Conservation (phyloP, 306 rosid genomes). For the Urtica urens region DNA sequence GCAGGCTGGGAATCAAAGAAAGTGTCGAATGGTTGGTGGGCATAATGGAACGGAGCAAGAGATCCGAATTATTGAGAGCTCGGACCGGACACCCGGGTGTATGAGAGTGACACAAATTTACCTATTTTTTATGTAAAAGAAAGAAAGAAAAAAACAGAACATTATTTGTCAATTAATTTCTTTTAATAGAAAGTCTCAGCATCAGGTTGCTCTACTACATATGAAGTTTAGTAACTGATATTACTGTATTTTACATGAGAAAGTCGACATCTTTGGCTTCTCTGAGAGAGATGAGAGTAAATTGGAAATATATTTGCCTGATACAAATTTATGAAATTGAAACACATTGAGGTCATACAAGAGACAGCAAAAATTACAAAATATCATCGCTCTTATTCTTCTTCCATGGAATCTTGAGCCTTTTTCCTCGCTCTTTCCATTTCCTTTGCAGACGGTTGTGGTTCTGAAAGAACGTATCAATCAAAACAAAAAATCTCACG, state of each 20-base stretch:
- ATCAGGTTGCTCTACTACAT: not conserved
- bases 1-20: slow-evolving; percentile 84
- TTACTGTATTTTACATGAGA: too few species aligned
- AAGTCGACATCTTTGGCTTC: too few species aligned
- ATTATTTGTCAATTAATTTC: not conserved
- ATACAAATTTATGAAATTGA: too few species aligned
- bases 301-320: too few species aligned
- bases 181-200: not conserved
- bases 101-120: slow-evolving; percentile 17
- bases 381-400: too few species aligned
- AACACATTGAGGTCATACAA: too few species aligned
- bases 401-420: too few species aligned
- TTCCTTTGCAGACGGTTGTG: slow-evolving; percentile 37
- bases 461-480: slow-evolving; percentile 26
- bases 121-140: slow-evolving; percentile 18
- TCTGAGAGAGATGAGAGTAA: too few species aligned
- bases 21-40: slow-evolving; percentile 93
- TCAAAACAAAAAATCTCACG: not conserved
- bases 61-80: slow-evolving; percentile 75
- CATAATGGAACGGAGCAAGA: slow-evolving; percentile 94
- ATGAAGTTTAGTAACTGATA: too few species aligned
- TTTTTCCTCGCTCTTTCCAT: slow-evolving; percentile 21
- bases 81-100: slow-evolving; percentile 62
- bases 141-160: slow-evolving; percentile 19
- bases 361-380: too few species aligned